Base-by-base conservation (phyloP, 2,329 filamentous ascomycete species). In the Verticillium longisporum region DNA sequence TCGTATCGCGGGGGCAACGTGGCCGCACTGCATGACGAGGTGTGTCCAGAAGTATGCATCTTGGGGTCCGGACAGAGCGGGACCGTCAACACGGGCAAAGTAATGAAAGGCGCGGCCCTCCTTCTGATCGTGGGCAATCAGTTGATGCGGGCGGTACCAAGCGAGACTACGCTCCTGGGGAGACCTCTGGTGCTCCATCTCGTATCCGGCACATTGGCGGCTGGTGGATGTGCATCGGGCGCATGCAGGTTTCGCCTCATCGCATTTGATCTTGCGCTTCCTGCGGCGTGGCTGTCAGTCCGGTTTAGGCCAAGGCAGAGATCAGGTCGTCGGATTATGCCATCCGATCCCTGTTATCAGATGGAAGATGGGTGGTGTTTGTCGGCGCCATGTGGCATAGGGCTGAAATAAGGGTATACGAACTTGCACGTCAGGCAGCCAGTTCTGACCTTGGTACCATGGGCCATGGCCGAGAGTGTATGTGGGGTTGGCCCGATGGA, bases 361-460 rank as follows among this genome's bases (percentile, higher is more conserved):
- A 50, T 57, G 34, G 18, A 50, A 5, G n/a, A 32, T 7, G 2
- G 21, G 21, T 45, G 26, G 50, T 7, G 26, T 26, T 26, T 26
- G 26, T 26, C 26, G 26, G 26, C 26, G 26, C 26, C 26, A 26
- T 26, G 26, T 26, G 26, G 26, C 26, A 38, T 18, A 34, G 36
- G 41, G 45, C 21, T 41, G 56, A 56, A 21, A 32, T 56, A 78
- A 80, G 63, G 56, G 45, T 15, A 32, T 56, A 78, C 80, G 63
- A 66, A 82, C 80, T 83, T 83, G 79, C 81, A 84, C 58, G 81
- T 83, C 60, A 80, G 73, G 68, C 81, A 84, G 13, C 81, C 81
- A 6, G 78, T 80, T 59, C 77, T 73, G 55, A 80, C 77, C 65
- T 80, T 79, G 21, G 61, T 33, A 21, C 45, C 45, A 18, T 50